Conservation (phyloP, 352 stramenopile species). For the Phytophthora boehmeriae region DNA sequence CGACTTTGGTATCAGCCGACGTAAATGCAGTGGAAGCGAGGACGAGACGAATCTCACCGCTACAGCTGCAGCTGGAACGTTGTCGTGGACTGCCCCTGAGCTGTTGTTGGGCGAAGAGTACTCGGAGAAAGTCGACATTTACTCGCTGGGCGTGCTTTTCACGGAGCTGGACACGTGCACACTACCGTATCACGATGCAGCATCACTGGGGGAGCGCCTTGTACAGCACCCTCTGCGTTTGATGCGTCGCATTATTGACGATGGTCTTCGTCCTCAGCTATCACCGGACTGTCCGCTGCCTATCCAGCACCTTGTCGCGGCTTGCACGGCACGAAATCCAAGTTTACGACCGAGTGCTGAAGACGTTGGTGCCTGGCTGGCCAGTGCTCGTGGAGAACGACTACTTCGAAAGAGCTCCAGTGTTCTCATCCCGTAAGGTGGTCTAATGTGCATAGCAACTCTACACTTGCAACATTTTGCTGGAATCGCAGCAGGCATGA, state of each 20-base stretch:
- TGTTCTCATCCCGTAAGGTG: constrained; percentile 26
- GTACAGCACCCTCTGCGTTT: constrained; percentile 60
- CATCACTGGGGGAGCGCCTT: constrained; percentile 45
- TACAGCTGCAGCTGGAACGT: constrained; percentile 55
- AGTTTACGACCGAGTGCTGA: constrained; percentile 52
- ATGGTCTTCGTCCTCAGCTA: constrained; percentile 59
- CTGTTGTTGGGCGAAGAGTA: constrained; percentile 71
- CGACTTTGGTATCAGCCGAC: constrained; percentile 61
- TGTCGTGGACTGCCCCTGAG: constrained; percentile 71
- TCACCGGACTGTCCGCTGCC: constrained; percentile 57
- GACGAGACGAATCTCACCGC: constrained; percentile 53
- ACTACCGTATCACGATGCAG: constrained; percentile 67
- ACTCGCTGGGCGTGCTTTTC: constrained; percentile 78
- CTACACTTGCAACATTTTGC: too few species aligned
- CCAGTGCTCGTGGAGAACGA: constrained; percentile 37
- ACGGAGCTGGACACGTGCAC: constrained; percentile 76
- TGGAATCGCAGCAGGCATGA: too few species aligned
- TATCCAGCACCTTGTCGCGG: constrained; percentile 61
- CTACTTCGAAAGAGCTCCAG: constrained; percentile 43
- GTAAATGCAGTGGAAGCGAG: constrained; percentile 49
- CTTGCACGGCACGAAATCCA: constrained; percentile 59
- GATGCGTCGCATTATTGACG: constrained; percentile 65
- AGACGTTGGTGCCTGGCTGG: constrained; percentile 50
- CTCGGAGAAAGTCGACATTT: constrained; percentile 79
- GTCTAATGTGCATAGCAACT: background rate